Evolutionary conservation across 2,329 filamentous ascomycete genomes (phyloP).

Genomic region (Colletotrichum incanum): DNA sequence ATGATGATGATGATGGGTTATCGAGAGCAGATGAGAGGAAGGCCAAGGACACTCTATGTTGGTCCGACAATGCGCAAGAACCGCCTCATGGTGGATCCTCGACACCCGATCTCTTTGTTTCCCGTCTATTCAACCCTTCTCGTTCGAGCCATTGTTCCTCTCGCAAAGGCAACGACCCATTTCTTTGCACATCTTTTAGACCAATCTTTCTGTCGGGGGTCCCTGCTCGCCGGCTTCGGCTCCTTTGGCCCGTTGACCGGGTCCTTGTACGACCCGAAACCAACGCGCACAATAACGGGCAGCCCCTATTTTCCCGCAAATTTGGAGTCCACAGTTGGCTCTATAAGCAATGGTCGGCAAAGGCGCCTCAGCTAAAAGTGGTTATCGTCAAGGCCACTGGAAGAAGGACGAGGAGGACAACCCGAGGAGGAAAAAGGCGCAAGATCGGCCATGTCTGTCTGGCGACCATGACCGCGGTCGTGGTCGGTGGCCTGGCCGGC

Average conservation of each 20-base stretch:
- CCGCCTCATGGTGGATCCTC: slow-evolving; percentile 14
- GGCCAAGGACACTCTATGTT: slow-evolving; percentile 8
- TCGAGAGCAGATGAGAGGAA: slow-evolving; percentile 6
- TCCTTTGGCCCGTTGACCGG: slow-evolving; percentile 36
- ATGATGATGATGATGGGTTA: slow-evolving; percentile 19
- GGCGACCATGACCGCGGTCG: background rate
- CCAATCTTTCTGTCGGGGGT: background rate
- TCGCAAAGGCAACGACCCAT: background rate
- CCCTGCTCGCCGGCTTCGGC: slow-evolving; percentile 31
- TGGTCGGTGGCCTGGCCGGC: background rate
- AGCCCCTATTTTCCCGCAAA: slow-evolving; percentile 11
- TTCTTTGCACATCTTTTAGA: background rate
- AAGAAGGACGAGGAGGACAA: background rate
- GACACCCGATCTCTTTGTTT: background rate
- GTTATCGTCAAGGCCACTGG: background rate
- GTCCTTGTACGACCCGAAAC: slow-evolving; percentile 31
- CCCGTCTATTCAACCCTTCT: background rate
- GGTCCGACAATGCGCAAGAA: slow-evolving; percentile 22
- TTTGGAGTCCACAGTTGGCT: slow-evolving; percentile 24
- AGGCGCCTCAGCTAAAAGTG: slow-evolving; percentile 2
- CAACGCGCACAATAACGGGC: slow-evolving; percentile 15
- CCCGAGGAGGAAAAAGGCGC: background rate
- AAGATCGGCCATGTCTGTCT: background rate
- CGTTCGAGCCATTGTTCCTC: background rate
- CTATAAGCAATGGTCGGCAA: background rate